These are phyloP conservation scores for Gossypium trilobum DNA, from an alignment of 441 rosid species.

Conservation along the genomic window DNA sequence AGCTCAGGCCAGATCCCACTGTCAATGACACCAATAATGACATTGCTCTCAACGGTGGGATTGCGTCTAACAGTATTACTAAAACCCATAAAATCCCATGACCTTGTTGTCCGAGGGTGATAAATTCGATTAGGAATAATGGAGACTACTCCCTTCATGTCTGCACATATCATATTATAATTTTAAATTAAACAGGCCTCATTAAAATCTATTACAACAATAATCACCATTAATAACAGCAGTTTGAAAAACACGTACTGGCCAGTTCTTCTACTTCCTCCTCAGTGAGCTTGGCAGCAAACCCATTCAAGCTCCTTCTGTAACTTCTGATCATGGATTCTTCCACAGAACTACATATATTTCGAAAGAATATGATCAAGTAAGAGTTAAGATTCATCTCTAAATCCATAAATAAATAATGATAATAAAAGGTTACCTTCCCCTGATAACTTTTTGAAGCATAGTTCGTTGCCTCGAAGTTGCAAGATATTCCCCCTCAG, in stretches of 20 bases:
- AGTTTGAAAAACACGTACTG: not conserved
- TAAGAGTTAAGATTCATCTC: not conserved
- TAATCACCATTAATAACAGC: not conserved
- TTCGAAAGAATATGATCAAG: not conserved
- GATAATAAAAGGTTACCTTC: not conserved
- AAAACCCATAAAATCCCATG: conserved; percentile 80
- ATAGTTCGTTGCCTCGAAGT: not conserved
- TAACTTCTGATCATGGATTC: conserved; percentile 38
- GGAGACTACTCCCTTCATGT: conserved; percentile 44
- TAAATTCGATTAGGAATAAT: conserved; percentile 51
- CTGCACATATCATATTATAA: conserved; percentile 27
- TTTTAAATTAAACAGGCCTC: not conserved
- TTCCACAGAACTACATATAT: conserved; percentile 20
- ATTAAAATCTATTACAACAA: not conserved
- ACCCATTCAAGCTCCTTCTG: conserved; percentile 29
- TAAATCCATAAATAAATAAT: not conserved
- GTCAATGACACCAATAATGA: conserved; percentile 15
- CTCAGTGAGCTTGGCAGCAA: conserved; percentile 35
- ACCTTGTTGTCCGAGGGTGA: conserved; percentile 70
- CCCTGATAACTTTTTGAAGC: not conserved
- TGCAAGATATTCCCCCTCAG: not conserved
- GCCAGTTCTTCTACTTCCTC: conserved; percentile 20
- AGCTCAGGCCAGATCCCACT: conserved; percentile 22
- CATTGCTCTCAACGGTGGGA: not conserved
- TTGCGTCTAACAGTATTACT: not conserved